A percentile compares a stretch with the other conserved stretches of the same genome.
Conservation (phyloP, 1,139 yeast species). For the Nakaseomyces delphensis region DNA sequence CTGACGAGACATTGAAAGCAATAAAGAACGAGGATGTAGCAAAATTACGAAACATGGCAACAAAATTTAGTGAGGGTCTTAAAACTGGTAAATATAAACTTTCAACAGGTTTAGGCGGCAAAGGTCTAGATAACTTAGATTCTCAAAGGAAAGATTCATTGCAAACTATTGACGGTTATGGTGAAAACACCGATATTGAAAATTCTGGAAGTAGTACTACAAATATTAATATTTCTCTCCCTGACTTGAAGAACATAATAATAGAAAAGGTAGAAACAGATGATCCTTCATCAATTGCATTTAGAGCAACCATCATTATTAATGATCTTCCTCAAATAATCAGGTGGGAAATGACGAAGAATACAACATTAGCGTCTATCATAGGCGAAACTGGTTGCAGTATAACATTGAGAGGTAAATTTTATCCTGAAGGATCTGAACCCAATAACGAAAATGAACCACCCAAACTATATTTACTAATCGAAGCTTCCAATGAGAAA, state of each 20-base stretch:
- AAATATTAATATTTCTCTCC: slow-evolving; percentile 53
- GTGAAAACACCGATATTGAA: neutral
- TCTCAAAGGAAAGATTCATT: slow-evolving; percentile 43
- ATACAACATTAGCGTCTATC: slow-evolving; percentile 55
- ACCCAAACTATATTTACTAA: slow-evolving; percentile 66
- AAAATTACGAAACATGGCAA: slow-evolving; percentile 43
- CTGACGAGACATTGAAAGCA: slow-evolving; percentile 38
- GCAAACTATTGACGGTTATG: slow-evolving; percentile 16
- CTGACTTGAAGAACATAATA: slow-evolving; percentile 37
- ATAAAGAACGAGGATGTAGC: slow-evolving; percentile 35
- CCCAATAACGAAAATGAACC: slow-evolving; percentile 46
- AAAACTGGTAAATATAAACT: slow-evolving; percentile 62
- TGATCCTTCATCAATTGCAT: slow-evolving; percentile 53
- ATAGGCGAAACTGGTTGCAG: slow-evolving; percentile 70
- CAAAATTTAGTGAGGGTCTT: slow-evolving; percentile 50
- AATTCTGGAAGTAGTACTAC: neutral
- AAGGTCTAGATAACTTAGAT: slow-evolving; percentile 78
- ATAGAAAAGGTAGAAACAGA: slow-evolving; percentile 14
- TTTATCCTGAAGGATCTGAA: slow-evolving; percentile 47
- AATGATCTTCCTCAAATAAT: slow-evolving; percentile 84
- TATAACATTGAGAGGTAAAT: slow-evolving; percentile 76
- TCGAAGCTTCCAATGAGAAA: slow-evolving; percentile 65
- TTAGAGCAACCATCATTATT: slow-evolving; percentile 63
- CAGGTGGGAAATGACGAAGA: slow-evolving; percentile 72
- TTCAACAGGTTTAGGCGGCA: slow-evolving; percentile 83